Evolutionary conservation across 225 moss, liverwort and hornwort genomes (phyloP).

Genomic region (Physcomitrium patens): DNA sequence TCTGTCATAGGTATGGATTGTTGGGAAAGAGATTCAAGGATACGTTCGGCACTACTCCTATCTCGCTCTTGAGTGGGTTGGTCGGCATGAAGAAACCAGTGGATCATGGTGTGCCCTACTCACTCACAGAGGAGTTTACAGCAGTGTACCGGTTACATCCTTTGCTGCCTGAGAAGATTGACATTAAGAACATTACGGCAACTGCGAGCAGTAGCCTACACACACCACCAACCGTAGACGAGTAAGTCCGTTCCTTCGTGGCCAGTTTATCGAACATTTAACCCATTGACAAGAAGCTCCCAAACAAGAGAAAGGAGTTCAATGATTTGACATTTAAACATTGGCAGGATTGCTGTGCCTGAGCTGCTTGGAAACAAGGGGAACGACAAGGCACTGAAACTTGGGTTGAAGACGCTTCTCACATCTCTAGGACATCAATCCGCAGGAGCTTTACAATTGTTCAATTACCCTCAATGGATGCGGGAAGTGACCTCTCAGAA

Average conservation of each 20-base stretch:
- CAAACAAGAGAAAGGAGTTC: neutral
- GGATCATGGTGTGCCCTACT: conserved; percentile 70
- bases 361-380: conserved; percentile 48
- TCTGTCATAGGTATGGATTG: conserved; percentile 53
- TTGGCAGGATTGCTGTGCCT: conserved; percentile 43
- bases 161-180: conserved; percentile 66
- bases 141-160: conserved; percentile 74
- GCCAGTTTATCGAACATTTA: neutral
- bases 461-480: conserved; percentile 69
- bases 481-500: conserved; percentile 38
- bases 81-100: conserved; percentile 51
- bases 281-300: neutral
- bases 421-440: conserved; percentile 64
- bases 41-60: conserved; percentile 42
- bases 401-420: conserved; percentile 60
- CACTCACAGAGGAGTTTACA: conserved; percentile 75
- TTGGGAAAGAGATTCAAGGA: conserved; percentile 67
- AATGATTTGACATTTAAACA: no score
- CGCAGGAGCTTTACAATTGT: conserved; percentile 48
- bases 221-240: conserved; percentile 37
- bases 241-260: conserved; percentile 26
- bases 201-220: conserved; percentile 12
- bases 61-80: conserved; percentile 53
- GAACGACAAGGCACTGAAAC: conserved; percentile 30
- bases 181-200: conserved; percentile 48